Evolutionary conservation across 805 yeast species (phyloP).

Genomic region (Kodamaea leandrae): DNA sequence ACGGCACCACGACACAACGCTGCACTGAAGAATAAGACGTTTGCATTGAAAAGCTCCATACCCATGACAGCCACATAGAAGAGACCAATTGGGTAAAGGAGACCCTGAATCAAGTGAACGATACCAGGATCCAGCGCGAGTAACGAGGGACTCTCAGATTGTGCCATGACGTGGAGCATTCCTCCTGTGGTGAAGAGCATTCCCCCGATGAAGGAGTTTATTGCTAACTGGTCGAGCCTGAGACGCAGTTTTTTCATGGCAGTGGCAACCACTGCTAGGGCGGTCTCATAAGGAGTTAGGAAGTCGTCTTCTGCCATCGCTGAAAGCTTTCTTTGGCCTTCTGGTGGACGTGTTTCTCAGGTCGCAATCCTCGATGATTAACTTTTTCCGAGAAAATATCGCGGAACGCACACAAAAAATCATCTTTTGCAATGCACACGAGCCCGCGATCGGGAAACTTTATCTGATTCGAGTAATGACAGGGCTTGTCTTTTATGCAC

Average conservation of each 20-base stretch:
- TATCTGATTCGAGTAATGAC: too few relatives aligned
- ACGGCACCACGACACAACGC: conserved; percentile 72
- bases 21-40: conserved; percentile 66
- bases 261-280: conserved; percentile 80
- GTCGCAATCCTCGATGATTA: too few relatives aligned
- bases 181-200: conserved; percentile 69
- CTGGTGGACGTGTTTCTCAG: not conserved
- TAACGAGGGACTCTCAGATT: conserved; percentile 48
- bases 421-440: too few relatives aligned
- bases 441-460: too few relatives aligned
- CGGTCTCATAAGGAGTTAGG: conserved; percentile 77
- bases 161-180: conserved; percentile 58
- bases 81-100: conserved; percentile 66
- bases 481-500: too few relatives aligned
- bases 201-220: conserved; percentile 71
- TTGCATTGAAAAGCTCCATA: conserved; percentile 72
- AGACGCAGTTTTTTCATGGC: conserved; percentile 79
- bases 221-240: conserved; percentile 52
- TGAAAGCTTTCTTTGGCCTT: not conserved
- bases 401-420: not conserved
- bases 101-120: conserved; percentile 55
- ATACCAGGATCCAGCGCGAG: conserved; percentile 49
- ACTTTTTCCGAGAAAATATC: not conserved
- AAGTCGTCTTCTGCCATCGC: conserved; percentile 29
- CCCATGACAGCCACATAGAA: conserved; percentile 76